Evolutionary conservation across 116 monocot genomes (phyloP), one percentile per base, ranked within the genome.

Genomic region (Dioscorea cayenensis): DNA sequence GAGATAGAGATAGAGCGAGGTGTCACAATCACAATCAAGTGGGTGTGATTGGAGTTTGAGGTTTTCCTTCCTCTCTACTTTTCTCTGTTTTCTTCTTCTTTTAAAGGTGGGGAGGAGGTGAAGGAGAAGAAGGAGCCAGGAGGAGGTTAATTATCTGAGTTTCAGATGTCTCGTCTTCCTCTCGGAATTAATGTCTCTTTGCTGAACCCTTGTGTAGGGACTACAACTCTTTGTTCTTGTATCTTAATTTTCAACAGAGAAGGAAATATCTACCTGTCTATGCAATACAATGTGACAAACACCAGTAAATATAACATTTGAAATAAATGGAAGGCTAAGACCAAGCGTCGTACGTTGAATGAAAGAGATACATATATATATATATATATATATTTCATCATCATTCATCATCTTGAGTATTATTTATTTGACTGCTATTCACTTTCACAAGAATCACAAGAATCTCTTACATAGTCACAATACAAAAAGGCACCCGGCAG

Each of bases 1-100:
- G 74, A 32, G 32, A 35, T 38, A 55, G 36, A 20, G 68, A 49
- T 62, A 65, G 74, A 29, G 32, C 25, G 25, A 32, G 32, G 32
- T 32, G 81, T 81, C 78, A 43, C 43, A 43, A n/a, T 55, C 55
- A 73, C 64, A 68, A 68, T 85, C 81, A 76, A 73, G 72, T 71
- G 77, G 75, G 69, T 76, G 76, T 73, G 76, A 69, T 79, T 79
- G 72, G 70, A 65, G 69, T 23, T 43, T 66, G 72, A 73, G 70
- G 69, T 66, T 27, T 36, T 23, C 50, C 65, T 36, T 22, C 67
- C 60, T 37, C 64, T 38, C 27, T 17, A 71, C 32, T 49, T 22
- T 66, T 43, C 25, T 65, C 25, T 52, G 13, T 68, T 49, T 49
- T 37, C 29, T 62, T 62, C 18, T 23, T 32, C 25, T 60, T 70